Conservation (phyloP, 495 filamentous ascomycete species). For the Penicillium steckii region DNA sequence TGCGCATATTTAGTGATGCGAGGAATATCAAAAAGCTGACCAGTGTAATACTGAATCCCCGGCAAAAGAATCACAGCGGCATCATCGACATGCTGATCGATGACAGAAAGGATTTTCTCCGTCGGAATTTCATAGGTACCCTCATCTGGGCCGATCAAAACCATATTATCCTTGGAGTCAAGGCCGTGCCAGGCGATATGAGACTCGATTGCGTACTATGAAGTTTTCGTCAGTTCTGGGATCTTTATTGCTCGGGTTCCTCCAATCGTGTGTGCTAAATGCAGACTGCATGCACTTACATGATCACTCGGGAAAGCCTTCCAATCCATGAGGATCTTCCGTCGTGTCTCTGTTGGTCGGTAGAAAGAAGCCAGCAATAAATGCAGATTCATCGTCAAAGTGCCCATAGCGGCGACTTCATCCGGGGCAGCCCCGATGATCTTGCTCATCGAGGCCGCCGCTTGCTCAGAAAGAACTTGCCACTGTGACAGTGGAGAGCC, state of each 20-base stretch:
- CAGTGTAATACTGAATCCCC: constrained; percentile 94
- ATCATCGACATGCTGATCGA: constrained; percentile 68
- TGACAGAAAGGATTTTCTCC: constrained; percentile 69
- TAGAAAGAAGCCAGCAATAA: constrained; percentile 90
- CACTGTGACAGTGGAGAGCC: constrained; percentile 75
- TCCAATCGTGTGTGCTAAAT: not conserved
- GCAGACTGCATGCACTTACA: constrained; percentile 37
- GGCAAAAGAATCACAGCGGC: constrained; percentile 84
- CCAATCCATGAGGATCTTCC: constrained; percentile 89
- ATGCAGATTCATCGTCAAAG: constrained; percentile 89
- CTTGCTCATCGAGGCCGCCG: constrained; percentile 69
- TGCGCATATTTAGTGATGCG: constrained; percentile 80
- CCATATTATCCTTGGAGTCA: constrained; percentile 65
- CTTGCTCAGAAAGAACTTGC: constrained; percentile 72
- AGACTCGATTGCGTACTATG: constrained; percentile 86
- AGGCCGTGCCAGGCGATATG: constrained; percentile 80
- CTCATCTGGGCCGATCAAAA: constrained; percentile 66
- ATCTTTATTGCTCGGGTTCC: not conserved
- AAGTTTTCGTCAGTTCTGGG: not conserved
- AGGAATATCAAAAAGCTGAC: constrained; percentile 85
- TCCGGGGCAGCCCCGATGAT: constrained; percentile 74
- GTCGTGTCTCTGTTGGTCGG: constrained; percentile 65
- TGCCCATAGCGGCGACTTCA: constrained; percentile 92
- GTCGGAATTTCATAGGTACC: constrained; percentile 58
- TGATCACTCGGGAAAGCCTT: constrained; percentile 97